phyloP scores from a whole-genome alignment of 345 rosid species.

The Excoecaria agallocha region DNA sequence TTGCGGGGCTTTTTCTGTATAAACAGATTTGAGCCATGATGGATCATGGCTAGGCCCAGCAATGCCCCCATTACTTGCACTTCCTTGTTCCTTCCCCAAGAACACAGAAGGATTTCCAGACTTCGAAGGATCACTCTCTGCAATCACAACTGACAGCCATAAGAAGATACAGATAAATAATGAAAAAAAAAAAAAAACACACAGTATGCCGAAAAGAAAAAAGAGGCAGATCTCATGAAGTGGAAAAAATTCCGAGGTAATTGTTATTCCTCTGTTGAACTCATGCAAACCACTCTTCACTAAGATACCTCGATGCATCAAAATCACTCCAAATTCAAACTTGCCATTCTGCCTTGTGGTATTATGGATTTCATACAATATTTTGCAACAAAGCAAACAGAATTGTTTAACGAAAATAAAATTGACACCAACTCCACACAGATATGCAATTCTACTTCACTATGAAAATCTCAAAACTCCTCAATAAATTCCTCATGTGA shows the following conservation, averaged over 20 bases:
- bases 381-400: background rate
- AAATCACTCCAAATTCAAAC: background rate
- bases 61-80: conserved; percentile 37
- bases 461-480: background rate
- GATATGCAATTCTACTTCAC: background rate
- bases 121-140: conserved; percentile 67
- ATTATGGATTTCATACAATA: background rate
- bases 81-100: conserved; percentile 52
- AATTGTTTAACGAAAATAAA: background rate
- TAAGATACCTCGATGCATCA: background rate
- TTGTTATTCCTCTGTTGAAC: background rate
- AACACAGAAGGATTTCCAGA: conserved; percentile 32
- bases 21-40: conserved; percentile 52
- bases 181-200: background rate
- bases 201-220: too few relatives aligned
- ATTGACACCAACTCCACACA: background rate
- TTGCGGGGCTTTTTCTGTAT: conserved; percentile 53
- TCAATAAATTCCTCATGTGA: background rate
- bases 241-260: background rate
- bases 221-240: background rate
- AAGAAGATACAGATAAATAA: conserved; percentile 7
- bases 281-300: background rate
- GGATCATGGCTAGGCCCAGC: conserved; percentile 57
- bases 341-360: background rate
- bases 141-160: conserved; percentile 23